Percentiles rank a stretch among this genome's conserved stretches.
Conservation (phyloP, 305 asterid species). For the Coffea humblotiana region DNA sequence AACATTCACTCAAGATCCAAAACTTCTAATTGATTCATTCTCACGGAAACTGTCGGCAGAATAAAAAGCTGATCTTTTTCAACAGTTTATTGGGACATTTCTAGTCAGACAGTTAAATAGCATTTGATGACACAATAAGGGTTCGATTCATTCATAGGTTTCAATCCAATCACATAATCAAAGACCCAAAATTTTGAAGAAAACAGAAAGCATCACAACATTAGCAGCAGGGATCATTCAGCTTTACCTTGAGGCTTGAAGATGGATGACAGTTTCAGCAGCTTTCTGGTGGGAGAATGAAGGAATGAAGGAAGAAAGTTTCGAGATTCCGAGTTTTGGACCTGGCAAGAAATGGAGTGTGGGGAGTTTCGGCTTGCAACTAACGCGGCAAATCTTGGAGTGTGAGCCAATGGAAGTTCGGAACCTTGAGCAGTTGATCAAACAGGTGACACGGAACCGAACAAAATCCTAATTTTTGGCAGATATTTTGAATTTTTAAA, state of each 20-base stretch:
- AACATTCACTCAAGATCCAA: background rate
- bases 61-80: background rate
- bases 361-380: conserved; percentile 1
- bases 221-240: background rate
- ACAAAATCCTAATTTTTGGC: too few species aligned
- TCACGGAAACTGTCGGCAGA: too few species aligned
- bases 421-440: background rate
- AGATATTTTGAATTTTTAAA: too few species aligned
- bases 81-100: background rate
- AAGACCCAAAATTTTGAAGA: background rate
- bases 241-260: background rate
- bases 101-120: background rate
- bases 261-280: background rate
- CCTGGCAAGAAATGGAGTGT: background rate
- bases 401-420: conserved; percentile 3
- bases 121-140: background rate
- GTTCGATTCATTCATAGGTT: background rate
- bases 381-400: conserved; percentile 6
- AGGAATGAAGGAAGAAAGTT: background rate
- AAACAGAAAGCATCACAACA: background rate
- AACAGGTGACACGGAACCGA: background rate
- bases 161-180: background rate
- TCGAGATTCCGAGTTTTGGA: background rate
- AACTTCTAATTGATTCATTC: too few species aligned
- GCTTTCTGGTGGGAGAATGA: background rate